Evolutionary conservation across 2,329 filamentous ascomycete genomes (phyloP).

Genomic region (Fusarium chuoi): DNA sequence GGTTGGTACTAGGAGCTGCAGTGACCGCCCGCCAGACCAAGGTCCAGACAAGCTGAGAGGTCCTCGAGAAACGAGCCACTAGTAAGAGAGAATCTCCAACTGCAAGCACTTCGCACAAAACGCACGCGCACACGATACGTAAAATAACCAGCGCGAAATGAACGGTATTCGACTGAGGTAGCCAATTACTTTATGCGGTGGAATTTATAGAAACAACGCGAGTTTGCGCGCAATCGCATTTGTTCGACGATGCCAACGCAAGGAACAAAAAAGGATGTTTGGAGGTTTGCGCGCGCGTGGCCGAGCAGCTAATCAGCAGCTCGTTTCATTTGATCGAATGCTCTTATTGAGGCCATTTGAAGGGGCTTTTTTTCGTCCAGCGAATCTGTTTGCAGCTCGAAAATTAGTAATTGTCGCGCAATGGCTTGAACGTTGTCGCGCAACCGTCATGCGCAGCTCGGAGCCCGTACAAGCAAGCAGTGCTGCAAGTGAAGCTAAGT

Average conservation of each 20-base stretch:
- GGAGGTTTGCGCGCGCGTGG: slow-evolving; percentile 11
- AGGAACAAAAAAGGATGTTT: not conserved
- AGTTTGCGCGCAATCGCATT: slow-evolving; percentile 17
- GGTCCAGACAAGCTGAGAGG: slow-evolving; percentile 18
- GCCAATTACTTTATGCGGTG: slow-evolving; percentile 14
- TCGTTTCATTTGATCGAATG: not conserved
- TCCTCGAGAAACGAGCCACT: slow-evolving; percentile 26
- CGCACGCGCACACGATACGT: slow-evolving; percentile 17
- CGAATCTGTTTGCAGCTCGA: slow-evolving; percentile 4
- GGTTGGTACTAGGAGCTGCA: slow-evolving; percentile 30
- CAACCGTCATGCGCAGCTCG: slow-evolving; percentile 24
- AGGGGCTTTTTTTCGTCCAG: slow-evolving; percentile 6
- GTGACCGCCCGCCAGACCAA: slow-evolving; percentile 34
- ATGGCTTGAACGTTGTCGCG: slow-evolving; percentile 25
- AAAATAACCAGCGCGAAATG: slow-evolving; percentile 3
- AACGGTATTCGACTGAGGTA: not conserved
- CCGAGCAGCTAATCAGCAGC: not conserved
- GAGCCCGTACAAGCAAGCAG: slow-evolving; percentile 21
- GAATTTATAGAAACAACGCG: not conserved
- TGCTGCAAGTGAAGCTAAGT: slow-evolving; percentile 9
- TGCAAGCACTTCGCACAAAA: slow-evolving; percentile 29
- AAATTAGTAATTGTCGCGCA: slow-evolving; percentile 15
- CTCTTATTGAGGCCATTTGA: not conserved
- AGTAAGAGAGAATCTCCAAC: slow-evolving; percentile 15
- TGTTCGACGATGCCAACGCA: slow-evolving; percentile 1